A percentile compares a stretch with the other conserved stretches of the same genome.
Conservation (phyloP, 305 asterid species). For the Solanum chacoense region DNA sequence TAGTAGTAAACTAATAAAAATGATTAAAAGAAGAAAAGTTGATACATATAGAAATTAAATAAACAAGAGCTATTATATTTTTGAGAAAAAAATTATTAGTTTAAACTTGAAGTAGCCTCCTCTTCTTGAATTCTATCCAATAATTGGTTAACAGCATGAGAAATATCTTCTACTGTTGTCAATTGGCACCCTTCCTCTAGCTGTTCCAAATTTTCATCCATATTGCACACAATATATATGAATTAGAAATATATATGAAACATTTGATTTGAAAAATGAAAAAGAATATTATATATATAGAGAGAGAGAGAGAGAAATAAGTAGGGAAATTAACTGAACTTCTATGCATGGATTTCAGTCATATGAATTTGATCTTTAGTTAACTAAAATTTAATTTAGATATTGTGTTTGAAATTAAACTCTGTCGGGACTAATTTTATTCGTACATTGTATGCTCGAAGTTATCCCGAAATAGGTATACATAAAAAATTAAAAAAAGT, state of each 20-base stretch:
- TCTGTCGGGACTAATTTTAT: neutral
- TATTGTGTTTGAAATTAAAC: neutral
- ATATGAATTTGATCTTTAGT: neutral
- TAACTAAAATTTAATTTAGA: neutral
- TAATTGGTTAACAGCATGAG: slow-evolving; percentile 28
- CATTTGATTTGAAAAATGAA: neutral
- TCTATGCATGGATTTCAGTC: neutral
- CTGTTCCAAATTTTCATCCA: slow-evolving; percentile 11
- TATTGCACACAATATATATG: neutral
- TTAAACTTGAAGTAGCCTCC: slow-evolving; percentile 14
- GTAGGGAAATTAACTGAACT: no score
- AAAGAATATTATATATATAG: no score
- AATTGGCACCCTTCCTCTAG: slow-evolving; percentile 35
- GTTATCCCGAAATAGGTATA: neutral
- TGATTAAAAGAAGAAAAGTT: neutral
- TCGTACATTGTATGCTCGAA: neutral
- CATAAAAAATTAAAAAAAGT: neutral
- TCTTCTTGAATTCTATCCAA: slow-evolving; percentile 26
- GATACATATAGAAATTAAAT: neutral
- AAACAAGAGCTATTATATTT: neutral
- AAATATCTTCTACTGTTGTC: slow-evolving; percentile 28
- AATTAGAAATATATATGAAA: neutral
- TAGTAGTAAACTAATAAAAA: neutral
- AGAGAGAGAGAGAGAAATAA: no score
- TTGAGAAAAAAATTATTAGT: neutral